A percentile compares a stretch with the other conserved stretches of the same genome.
phyloP scores from a whole-genome alignment of 306 rosid species.

The Citrullus colocynthis region DNA sequence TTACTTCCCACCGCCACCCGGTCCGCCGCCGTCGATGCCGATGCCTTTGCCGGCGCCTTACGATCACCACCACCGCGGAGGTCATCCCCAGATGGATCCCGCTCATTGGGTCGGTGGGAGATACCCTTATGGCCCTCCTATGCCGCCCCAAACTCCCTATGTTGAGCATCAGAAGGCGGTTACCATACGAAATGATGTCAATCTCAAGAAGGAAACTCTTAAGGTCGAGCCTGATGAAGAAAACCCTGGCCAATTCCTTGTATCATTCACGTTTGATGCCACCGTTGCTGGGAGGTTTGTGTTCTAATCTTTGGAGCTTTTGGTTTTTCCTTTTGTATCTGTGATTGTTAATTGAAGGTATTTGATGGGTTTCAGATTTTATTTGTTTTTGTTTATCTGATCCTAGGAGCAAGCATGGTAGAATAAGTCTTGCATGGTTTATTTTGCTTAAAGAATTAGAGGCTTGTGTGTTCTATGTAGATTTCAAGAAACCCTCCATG shows the following conservation, averaged over 20 bases:
- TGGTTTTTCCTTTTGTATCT: not conserved
- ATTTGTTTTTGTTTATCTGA: not conserved
- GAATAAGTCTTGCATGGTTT: not conserved
- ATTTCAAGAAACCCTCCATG: not conserved
- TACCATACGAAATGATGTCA: constrained; percentile 77
- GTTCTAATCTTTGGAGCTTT: not conserved
- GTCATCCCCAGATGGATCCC: constrained; percentile 29
- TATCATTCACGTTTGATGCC: constrained; percentile 73
- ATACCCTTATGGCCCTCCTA: constrained; percentile 40
- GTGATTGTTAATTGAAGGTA: not conserved
- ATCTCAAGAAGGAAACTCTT: constrained; percentile 81
- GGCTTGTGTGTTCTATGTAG: not conserved
- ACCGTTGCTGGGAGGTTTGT: constrained; percentile 71
- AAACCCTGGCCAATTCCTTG: constrained; percentile 53
- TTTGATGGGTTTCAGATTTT: not conserved
- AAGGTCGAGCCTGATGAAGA: constrained; percentile 62
- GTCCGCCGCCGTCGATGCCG: constrained; percentile 36
- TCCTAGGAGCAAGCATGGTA: not conserved
- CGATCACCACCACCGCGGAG: constrained; percentile 61
- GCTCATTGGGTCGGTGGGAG: constrained; percentile 51
- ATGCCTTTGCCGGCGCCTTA: constrained; percentile 60
- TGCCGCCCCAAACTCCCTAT: constrained; percentile 40
- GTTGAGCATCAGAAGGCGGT: constrained; percentile 94
- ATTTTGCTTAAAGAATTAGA: not conserved
- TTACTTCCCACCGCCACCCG: constrained; percentile 45